Evolutionary conservation across 2,329 filamentous ascomycete species (phyloP), one percentile per base, ranked within the genome.

Genomic region (Ascochyta koolunga): DNA sequence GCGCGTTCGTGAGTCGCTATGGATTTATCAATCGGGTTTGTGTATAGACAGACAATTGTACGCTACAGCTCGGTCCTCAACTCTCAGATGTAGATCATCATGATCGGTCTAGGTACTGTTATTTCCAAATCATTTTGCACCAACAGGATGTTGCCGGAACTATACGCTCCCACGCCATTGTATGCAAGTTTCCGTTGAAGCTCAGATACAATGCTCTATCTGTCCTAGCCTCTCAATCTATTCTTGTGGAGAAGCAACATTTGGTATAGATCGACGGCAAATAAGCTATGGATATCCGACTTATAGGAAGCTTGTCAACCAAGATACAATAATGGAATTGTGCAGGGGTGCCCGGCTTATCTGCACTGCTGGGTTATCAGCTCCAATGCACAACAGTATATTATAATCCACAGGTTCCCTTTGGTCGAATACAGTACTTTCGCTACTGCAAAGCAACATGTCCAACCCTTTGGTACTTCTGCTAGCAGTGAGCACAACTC

Each of bases 401-500:
- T 40, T 31, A 54, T 36, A 24, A 11, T 25, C 33, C 13, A 10
- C 10, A 43, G 18, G 4, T 15, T 4, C 29, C 21, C 33, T 38
- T 37, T 16, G 2, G 18, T 21, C 5, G 11, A 9, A 7, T n/a
- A 3, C 25, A 43, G 11, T 9, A 38, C 18, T 7, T 21, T 15
- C 13, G 7, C 11, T n/a, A 22, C 11, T 7, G 13, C 15, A 49
- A 35, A 44, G 21, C 50, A 56, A 13, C 11, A 62, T 62, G 59
- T 47, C 46, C 46, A 46, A 41, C 35, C 33, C 47, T 33, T 27
- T 46, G 33, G 15, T 44, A 18, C 16, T 37, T 19, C 22, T 52
- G 15, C 5, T 62, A 11, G 40, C 42, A 18, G 29, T 47, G 7
- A 56, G 45, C 24, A 56, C 54, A 65, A 43, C 48, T 7, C 29